phyloP scores from a whole-genome alignment of 768 basidiomycete genomes.

The Amyloporia xantha region DNA sequence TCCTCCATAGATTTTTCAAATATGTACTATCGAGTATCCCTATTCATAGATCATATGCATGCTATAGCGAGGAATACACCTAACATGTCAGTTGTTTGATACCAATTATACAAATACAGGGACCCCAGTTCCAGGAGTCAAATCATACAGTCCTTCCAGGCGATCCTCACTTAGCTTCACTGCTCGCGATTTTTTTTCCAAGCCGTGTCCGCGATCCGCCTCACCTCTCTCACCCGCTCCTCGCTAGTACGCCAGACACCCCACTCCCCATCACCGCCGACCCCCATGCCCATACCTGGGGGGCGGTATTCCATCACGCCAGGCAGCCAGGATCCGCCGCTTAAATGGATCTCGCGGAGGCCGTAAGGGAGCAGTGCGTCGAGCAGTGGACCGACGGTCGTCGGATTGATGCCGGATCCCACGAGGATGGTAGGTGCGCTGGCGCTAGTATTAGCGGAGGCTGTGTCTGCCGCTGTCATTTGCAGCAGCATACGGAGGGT shows the following conservation, averaged over 20 bases:
- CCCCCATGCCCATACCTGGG: slow-evolving; percentile 65
- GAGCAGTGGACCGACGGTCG: slow-evolving; percentile 46
- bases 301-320: slow-evolving; percentile 45
- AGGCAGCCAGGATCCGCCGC: slow-evolving; percentile 60
- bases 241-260: slow-evolving; percentile 58
- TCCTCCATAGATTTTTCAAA: no score
- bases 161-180: no score
- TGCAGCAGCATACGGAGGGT: slow-evolving; percentile 17
- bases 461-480: slow-evolving; percentile 6
- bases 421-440: slow-evolving; percentile 43
- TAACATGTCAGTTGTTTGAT: no score
- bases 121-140: no score
- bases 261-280: slow-evolving; percentile 52
- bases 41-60: no score
- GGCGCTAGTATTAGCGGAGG: slow-evolving; percentile 26
- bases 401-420: slow-evolving; percentile 66
- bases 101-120: no score
- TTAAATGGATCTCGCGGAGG: slow-evolving; percentile 66
- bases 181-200: slow-evolving; percentile 12
- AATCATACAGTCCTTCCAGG: no score
- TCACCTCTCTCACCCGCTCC: slow-evolving; percentile 44
- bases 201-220: slow-evolving; percentile 33
- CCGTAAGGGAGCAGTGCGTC: slow-evolving; percentile 46
- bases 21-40: no score
- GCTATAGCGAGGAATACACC: no score